Evolutionary conservation across 495 filamentous ascomycete genomes (phyloP).

Genomic region (Terfezia boudieri): DNA sequence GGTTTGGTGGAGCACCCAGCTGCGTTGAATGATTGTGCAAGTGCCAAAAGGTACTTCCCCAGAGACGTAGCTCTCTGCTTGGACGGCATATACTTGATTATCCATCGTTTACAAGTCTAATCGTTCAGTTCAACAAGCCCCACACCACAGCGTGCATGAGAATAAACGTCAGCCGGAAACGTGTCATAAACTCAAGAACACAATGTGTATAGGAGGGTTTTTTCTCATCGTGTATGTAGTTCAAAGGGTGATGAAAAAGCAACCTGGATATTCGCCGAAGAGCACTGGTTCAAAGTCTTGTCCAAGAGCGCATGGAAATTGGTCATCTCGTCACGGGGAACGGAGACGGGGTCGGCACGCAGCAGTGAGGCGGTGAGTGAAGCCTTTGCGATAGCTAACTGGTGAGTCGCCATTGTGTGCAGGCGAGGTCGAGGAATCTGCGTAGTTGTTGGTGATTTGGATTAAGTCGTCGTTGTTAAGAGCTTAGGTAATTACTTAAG

Average conservation of each 20-base stretch:
- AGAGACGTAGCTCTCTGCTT: slow-evolving; percentile 39
- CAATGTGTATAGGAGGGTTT: slow-evolving; percentile 23
- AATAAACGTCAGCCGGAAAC: slow-evolving; percentile 4
- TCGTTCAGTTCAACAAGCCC: not conserved
- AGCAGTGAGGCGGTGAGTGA: slow-evolving; percentile 55
- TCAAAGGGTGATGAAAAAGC: slow-evolving; percentile 27
- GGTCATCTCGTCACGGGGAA: slow-evolving; percentile 49
- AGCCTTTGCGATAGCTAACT: slow-evolving; percentile 62
- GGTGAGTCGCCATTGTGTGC: slow-evolving; percentile 40
- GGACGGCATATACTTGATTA: slow-evolving; percentile 49
- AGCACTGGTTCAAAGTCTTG: slow-evolving; percentile 48
- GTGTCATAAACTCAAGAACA: not conserved
- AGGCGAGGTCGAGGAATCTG: too few species aligned
- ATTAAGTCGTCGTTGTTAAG: too few species aligned
- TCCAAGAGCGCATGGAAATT: slow-evolving; percentile 47
- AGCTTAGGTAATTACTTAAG: too few species aligned
- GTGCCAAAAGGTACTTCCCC: slow-evolving; percentile 53
- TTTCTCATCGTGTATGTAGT: slow-evolving; percentile 17
- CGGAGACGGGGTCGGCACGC: slow-evolving; percentile 42
- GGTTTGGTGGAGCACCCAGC: slow-evolving; percentile 28
- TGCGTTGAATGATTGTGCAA: slow-evolving; percentile 23
- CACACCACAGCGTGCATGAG: slow-evolving; percentile 1
- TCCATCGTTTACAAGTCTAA: slow-evolving; percentile 78
- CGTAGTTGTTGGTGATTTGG: too few species aligned
- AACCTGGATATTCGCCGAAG: slow-evolving; percentile 81